Evolutionary conservation across 805 yeast species (phyloP).

Genomic region (Maudiozyma pseudohumilis): DNA sequence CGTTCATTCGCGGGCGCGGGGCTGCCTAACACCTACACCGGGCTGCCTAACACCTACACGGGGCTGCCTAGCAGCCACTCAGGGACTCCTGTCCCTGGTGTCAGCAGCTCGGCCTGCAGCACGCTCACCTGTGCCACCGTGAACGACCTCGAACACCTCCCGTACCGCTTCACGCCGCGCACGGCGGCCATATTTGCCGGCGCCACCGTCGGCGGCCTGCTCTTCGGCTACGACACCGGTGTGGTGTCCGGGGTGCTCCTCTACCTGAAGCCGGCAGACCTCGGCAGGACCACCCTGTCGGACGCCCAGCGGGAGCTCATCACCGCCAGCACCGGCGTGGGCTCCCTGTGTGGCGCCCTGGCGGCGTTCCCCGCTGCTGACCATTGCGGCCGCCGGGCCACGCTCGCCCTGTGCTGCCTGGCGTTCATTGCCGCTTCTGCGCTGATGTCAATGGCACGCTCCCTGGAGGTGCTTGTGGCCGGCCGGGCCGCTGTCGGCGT

Average conservation of each 20-base stretch:
- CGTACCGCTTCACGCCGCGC: conserved; percentile 16
- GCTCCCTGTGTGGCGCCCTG: conserved; percentile 45
- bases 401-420: conserved; percentile 35
- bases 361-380: conserved; percentile 43
- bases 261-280: conserved; percentile 34
- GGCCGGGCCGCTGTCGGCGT: conserved; percentile 63
- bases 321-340: conserved; percentile 40
- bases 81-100: too few relatives aligned
- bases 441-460: conserved; percentile 35
- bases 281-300: conserved; percentile 27
- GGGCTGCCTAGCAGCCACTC: too few relatives aligned
- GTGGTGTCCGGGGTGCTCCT: conserved; percentile 51
- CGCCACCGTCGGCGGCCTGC: conserved; percentile 49
- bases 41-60: too few relatives aligned
- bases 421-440: conserved; percentile 40
- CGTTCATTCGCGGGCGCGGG: too few relatives aligned
- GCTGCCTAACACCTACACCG: too few relatives aligned
- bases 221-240: conserved; percentile 59
- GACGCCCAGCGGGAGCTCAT: conserved; percentile 32
- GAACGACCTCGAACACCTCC: conserved; percentile 24
- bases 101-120: too few relatives aligned
- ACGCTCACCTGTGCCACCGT: too few relatives aligned
- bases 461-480: conserved; percentile 33
- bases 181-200: conserved; percentile 14
- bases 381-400: conserved; percentile 34